Percentiles rank a stretch among this genome's conserved stretches.
Conservation (phyloP, 139 green algal species). For the Haematococcus lacustris region DNA sequence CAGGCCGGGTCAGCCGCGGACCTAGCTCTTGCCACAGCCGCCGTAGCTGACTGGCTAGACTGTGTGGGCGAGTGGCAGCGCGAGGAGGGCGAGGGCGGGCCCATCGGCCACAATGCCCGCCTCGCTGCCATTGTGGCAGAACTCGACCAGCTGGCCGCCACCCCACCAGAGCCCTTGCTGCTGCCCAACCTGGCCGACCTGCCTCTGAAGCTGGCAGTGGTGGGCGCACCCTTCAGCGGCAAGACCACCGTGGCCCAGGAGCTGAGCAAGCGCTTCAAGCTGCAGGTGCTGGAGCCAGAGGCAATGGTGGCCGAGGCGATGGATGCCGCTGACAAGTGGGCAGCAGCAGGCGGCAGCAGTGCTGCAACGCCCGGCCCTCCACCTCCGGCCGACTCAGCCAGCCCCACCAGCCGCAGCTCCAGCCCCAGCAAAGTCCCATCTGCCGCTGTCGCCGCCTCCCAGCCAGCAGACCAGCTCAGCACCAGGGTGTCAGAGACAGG, state of each 20-base stretch:
- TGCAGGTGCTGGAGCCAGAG: conserved; percentile 38
- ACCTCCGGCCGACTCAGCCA: neutral
- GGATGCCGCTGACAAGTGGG: conserved; percentile 20
- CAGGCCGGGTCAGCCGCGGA: too few relatives aligned
- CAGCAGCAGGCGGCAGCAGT: conserved; percentile 1
- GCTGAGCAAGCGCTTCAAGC: conserved; percentile 30
- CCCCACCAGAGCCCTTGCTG: too few relatives aligned
- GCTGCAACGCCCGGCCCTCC: neutral
- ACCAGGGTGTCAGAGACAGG: neutral
- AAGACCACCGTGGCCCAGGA: conserved; percentile 51
- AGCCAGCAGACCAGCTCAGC: too few relatives aligned
- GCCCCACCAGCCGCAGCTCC: conserved; percentile 2
- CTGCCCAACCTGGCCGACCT: too few relatives aligned
- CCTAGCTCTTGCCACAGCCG: conserved; percentile 10
- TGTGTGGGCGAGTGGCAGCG: conserved; percentile 31
- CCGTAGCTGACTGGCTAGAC: conserved; percentile 35
- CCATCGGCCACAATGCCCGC: conserved; percentile 27
- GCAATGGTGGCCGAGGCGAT: conserved; percentile 31
- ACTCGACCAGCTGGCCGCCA: too few relatives aligned
- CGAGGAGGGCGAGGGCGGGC: neutral
- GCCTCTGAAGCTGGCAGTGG: neutral
- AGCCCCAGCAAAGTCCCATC: conserved; percentile 6
- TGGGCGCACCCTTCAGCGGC: conserved; percentile 16
- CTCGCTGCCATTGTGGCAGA: conserved; percentile 26
- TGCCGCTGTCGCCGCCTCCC: too few relatives aligned